These are phyloP conservation scores for Candida fluviatilis DNA, from an alignment of 805 yeast genomes.

Conservation along the genomic window DNA sequence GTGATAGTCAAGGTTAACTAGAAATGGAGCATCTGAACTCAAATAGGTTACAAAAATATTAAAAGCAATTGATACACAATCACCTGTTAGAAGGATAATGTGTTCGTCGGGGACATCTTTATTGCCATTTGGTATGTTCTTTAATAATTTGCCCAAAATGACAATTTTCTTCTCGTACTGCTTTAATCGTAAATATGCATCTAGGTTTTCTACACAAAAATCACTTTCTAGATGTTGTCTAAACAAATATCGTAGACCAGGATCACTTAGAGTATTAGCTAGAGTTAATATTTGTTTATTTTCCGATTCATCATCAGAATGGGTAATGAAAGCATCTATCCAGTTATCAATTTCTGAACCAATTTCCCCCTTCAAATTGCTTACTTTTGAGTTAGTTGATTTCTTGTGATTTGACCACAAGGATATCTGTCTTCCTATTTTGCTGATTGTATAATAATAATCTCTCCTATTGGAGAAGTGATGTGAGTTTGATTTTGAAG, in stretches of 20 bases:
- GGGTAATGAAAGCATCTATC: not conserved
- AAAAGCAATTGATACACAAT: conserved; percentile 58
- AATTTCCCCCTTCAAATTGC: conserved; percentile 1
- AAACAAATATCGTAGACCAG: conserved; percentile 70
- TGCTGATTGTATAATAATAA: conserved; percentile 41
- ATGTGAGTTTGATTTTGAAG: conserved; percentile 30
- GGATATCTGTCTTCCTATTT: conserved; percentile 31
- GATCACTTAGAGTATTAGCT: conserved; percentile 56
- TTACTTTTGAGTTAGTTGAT: not conserved
- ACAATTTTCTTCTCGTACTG: conserved; percentile 47
- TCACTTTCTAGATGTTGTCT: conserved; percentile 59
- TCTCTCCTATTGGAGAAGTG: conserved; percentile 17
- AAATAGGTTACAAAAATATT: conserved; percentile 64
- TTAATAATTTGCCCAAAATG: conserved; percentile 28
- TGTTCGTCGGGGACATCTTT: not conserved
- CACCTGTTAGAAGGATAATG: conserved; percentile 36
- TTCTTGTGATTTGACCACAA: conserved; percentile 1
- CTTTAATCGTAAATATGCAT: conserved; percentile 59
- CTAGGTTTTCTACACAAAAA: conserved; percentile 72
- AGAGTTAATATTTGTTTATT: conserved; percentile 13
- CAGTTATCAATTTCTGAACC: conserved; percentile 1
- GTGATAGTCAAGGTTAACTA: conserved; percentile 61
- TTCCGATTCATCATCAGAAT: not conserved
- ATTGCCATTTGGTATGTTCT: not conserved
- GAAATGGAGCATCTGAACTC: conserved; percentile 61